These are phyloP conservation scores for Penicillium fuscoglaucum DNA, from an alignment of 2,329 filamentous ascomycete species.

Conservation along the genomic window DNA sequence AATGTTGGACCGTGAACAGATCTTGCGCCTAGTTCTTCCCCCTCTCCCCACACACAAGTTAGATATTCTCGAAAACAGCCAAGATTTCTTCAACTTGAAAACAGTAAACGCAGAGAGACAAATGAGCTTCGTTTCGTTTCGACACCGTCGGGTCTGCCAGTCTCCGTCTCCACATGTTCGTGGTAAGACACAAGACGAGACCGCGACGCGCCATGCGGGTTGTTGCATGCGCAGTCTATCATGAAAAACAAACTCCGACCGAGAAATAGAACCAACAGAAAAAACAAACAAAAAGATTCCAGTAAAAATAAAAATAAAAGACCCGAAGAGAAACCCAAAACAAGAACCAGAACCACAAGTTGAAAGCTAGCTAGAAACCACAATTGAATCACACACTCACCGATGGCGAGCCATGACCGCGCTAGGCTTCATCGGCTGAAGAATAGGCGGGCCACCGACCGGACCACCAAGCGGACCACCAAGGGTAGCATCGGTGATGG, in stretches of 20 bases:
- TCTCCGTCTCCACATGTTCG: not conserved
- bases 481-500: conserved; percentile 61
- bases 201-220: conserved; percentile 12
- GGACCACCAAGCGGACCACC: conserved; percentile 51
- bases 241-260: conserved; percentile 16
- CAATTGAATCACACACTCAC: conserved; percentile 21
- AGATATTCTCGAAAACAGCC: not conserved
- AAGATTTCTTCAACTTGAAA: not conserved
- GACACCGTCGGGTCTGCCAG: conserved; percentile 2
- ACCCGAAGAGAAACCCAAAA: not conserved
- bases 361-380: conserved; percentile 1
- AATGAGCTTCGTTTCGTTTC: conserved; percentile 14
- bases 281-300: not conserved
- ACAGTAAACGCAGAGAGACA: conserved; percentile 8
- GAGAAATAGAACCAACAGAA: conserved; percentile 1
- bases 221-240: conserved; percentile 23
- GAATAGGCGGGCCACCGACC: conserved; percentile 41
- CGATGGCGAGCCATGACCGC: conserved; percentile 43
- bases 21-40: conserved; percentile 1
- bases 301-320: conserved; percentile 9
- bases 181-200: conserved; percentile 10
- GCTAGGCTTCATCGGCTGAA: conserved; percentile 48
- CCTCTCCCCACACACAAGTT: not conserved
- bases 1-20: not conserved
- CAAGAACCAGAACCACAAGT: conserved; percentile 16